These are phyloP conservation scores for Ophiocordyceps polyrhachis-furcata DNA, from an alignment of 2,329 filamentous ascomycete genomes.

Conservation along the genomic window DNA sequence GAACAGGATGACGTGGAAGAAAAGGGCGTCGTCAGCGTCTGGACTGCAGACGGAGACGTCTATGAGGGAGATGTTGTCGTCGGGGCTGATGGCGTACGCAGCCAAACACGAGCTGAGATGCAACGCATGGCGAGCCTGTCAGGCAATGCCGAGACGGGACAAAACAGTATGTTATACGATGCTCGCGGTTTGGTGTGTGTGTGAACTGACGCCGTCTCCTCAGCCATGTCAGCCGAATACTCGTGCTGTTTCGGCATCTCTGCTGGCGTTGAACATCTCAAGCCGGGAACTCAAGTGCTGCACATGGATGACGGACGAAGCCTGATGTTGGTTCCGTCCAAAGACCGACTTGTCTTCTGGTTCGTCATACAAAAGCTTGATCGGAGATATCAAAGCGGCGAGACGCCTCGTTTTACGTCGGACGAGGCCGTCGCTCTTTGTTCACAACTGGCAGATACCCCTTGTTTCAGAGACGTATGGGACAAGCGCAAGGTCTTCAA, in stretches of 20 bases:
- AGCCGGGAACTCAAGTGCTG: slow-evolving; percentile 2
- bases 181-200: too few species aligned
- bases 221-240: slow-evolving; percentile 8
- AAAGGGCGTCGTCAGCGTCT: slow-evolving; percentile 4
- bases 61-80: slow-evolving; percentile 16
- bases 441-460: background rate
- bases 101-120: slow-evolving; percentile 13
- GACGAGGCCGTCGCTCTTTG: background rate
- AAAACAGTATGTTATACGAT: background rate
- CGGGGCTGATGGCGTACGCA: slow-evolving; percentile 22
- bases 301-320: background rate
- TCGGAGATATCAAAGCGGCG: background rate
- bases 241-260: slow-evolving; percentile 19
- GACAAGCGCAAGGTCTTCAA: background rate
- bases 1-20: slow-evolving; percentile 1
- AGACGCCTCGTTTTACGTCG: background rate
- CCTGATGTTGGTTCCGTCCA: background rate
- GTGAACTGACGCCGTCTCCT: background rate
- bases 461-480: slow-evolving; percentile 1
- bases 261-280: slow-evolving; percentile 3
- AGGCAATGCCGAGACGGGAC: background rate
- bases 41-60: background rate
- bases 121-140: slow-evolving; percentile 4
- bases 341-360: slow-evolving; percentile 1
- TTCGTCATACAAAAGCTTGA: slow-evolving; percentile 1